Conservation (phyloP, 495 filamentous ascomycete genomes). For the Podospora pseudopauciseta region DNA sequence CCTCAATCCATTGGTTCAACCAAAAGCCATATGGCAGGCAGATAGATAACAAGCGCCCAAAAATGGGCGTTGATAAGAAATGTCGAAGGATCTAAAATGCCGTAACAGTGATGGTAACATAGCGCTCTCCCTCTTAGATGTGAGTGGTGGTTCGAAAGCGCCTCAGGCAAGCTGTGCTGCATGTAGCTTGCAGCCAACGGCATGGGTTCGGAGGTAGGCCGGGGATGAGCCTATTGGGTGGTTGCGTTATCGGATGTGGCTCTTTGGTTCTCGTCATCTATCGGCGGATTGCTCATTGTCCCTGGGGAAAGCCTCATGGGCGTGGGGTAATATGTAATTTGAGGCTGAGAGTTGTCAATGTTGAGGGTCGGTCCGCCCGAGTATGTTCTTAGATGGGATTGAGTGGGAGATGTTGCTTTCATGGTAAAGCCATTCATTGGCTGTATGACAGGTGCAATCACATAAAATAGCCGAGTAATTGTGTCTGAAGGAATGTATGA, state of each 20-base stretch:
- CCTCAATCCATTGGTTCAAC: not conserved
- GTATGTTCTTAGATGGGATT: not conserved
- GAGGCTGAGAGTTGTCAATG: not conserved
- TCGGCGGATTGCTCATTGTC: not conserved
- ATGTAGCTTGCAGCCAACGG: not conserved
- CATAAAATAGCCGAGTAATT: not conserved
- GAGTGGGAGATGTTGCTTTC: not conserved
- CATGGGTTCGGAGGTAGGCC: not conserved
- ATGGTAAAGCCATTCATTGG: not conserved
- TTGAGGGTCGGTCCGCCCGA: not conserved
- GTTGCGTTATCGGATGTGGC: not conserved
- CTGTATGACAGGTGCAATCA: not conserved
- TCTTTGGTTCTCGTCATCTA: too few relatives aligned
- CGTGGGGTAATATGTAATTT: not conserved
- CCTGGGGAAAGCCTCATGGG: not conserved
- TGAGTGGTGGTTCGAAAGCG: not conserved
- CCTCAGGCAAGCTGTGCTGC: not conserved
- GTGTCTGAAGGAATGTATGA: not conserved
- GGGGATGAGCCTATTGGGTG: not conserved
- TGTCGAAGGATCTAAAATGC: not conserved
- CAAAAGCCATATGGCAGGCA: not conserved
- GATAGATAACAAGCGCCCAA: not conserved
- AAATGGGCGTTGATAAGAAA: not conserved
- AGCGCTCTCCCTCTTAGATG: not conserved
- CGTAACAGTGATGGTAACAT: not conserved